These are phyloP conservation scores for Melanopsichium pennsylvanicum DNA, from an alignment of 1,284 basidiomycete species.

Conservation along the genomic window DNA sequence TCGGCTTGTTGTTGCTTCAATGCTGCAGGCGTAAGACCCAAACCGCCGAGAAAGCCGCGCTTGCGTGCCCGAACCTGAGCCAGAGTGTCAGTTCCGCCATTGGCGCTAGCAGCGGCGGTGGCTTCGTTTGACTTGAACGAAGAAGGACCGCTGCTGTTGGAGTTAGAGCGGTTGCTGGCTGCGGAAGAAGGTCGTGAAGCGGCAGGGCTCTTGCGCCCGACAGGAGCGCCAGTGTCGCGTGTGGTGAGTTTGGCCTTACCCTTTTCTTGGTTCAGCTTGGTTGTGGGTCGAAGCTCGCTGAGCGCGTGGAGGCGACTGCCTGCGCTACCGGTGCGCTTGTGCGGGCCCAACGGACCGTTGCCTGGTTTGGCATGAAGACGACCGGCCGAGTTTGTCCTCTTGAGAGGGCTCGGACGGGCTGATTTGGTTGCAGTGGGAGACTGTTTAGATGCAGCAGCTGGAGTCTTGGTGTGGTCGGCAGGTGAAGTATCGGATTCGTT, in stretches of 20 bases:
- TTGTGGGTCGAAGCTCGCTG: constrained; percentile 58
- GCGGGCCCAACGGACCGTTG: constrained; percentile 36
- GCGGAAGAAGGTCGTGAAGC: constrained; percentile 35
- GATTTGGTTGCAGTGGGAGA: constrained; percentile 18
- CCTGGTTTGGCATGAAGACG: constrained; percentile 48
- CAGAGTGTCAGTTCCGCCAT: no score
- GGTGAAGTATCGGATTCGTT: constrained; percentile 19
- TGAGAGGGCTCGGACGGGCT: constrained; percentile 23
- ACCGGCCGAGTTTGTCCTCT: constrained; percentile 52
- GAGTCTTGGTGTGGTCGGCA: constrained; percentile 5
- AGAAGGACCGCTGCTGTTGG: constrained; percentile 39
- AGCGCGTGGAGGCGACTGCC: constrained; percentile 54
- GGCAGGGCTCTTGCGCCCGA: constrained; percentile 33
- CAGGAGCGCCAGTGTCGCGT: not conserved
- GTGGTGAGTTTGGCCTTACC: constrained; percentile 19
- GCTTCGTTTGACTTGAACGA: constrained; percentile 44
- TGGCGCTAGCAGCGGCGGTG: constrained; percentile 5
- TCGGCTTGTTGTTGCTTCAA: constrained; percentile 48
- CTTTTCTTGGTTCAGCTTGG: constrained; percentile 50
- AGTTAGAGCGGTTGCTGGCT: constrained; percentile 40
- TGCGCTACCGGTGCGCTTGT: constrained; percentile 55
- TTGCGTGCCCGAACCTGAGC: constrained; percentile 24
- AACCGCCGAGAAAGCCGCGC: constrained; percentile 48
- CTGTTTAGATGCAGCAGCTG: constrained; percentile 6
- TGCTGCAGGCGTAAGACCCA: constrained; percentile 46